A percentile compares a stretch with the other conserved stretches of the same genome.
Conservation (phyloP, 2,329 filamentous ascomycete genomes). For the Cercospora nicotianae region DNA sequence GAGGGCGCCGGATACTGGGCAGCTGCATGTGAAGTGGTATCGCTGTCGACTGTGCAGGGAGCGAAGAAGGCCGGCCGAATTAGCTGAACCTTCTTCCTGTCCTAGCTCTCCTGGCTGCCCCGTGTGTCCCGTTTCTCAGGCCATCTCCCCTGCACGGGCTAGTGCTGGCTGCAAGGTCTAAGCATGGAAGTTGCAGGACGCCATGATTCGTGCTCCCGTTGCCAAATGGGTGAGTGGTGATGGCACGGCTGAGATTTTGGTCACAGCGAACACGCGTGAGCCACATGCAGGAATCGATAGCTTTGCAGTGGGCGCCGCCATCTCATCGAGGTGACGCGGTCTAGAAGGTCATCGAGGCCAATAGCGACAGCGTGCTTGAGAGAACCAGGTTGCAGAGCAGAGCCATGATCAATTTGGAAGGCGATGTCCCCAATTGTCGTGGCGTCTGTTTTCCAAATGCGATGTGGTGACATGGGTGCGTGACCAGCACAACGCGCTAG, state of each 20-base stretch:
- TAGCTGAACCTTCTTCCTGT: background rate
- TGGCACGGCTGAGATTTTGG: background rate
- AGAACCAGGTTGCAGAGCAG: background rate
- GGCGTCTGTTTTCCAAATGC: background rate
- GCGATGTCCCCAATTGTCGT: background rate
- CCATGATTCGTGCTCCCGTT: background rate
- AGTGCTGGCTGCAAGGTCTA: background rate
- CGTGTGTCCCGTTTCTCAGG: background rate
- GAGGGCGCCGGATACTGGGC: background rate
- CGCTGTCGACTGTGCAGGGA: background rate
- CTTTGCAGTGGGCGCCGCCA: background rate
- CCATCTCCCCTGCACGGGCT: background rate
- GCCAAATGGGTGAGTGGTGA: background rate
- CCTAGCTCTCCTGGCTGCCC: background rate
- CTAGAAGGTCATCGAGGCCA: background rate
- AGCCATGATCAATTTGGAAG: background rate
- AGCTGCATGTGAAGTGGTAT: constrained; percentile 1
- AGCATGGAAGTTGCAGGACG: background rate
- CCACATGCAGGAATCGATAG: background rate
- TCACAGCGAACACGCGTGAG: background rate
- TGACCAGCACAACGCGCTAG: constrained; percentile 14
- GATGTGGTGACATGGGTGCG: constrained; percentile 2
- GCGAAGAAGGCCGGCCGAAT: background rate
- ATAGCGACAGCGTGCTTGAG: background rate
- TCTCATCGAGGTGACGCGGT: background rate